These are phyloP conservation scores for Lobosporangium transversale DNA, from an alignment of 192 early-diverging fungal genomes.

Conservation along the genomic window DNA sequence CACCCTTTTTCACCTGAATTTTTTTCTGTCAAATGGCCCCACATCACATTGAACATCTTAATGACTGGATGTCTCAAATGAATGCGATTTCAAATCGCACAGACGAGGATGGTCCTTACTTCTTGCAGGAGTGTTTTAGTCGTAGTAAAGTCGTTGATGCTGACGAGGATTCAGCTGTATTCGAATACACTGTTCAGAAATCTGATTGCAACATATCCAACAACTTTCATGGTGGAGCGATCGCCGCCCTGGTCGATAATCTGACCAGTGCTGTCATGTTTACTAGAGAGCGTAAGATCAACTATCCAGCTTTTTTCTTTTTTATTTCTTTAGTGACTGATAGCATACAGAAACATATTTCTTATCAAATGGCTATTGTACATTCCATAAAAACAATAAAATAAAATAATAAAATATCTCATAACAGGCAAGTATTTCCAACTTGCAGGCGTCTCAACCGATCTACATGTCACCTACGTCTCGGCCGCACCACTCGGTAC, in stretches of 20 bases:
- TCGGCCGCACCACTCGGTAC: constrained; percentile 31
- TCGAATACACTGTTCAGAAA: constrained; percentile 42
- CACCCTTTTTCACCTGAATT: too few relatives aligned
- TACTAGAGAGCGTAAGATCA: constrained; percentile 42
- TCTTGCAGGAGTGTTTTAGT: constrained; percentile 20
- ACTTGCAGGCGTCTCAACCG: constrained; percentile 51
- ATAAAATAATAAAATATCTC: too few relatives aligned
- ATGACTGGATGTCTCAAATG: constrained; percentile 31
- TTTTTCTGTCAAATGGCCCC: constrained; percentile 28
- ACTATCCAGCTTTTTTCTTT: too few relatives aligned
- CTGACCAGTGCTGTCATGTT: constrained; percentile 44
- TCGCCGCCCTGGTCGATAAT: constrained; percentile 54
- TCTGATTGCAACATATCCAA: constrained; percentile 52
- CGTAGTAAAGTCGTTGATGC: constrained; percentile 36
- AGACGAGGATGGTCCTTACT: constrained; percentile 17
- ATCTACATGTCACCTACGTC: constrained; percentile 55
- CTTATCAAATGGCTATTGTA: too few relatives aligned
- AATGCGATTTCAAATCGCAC: constrained; percentile 5
- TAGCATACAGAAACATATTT: too few relatives aligned
- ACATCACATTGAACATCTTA: constrained; percentile 31
- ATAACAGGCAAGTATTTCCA: constrained; percentile 42
- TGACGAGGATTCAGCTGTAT: constrained; percentile 32
- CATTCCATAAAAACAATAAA: too few relatives aligned
- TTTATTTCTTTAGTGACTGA: too few relatives aligned
- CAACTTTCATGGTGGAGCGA: constrained; percentile 55